phyloP scores from a whole-genome alignment of 225 moss, liverwort and hornwort species.

The Polytrichum formosum region DNA sequence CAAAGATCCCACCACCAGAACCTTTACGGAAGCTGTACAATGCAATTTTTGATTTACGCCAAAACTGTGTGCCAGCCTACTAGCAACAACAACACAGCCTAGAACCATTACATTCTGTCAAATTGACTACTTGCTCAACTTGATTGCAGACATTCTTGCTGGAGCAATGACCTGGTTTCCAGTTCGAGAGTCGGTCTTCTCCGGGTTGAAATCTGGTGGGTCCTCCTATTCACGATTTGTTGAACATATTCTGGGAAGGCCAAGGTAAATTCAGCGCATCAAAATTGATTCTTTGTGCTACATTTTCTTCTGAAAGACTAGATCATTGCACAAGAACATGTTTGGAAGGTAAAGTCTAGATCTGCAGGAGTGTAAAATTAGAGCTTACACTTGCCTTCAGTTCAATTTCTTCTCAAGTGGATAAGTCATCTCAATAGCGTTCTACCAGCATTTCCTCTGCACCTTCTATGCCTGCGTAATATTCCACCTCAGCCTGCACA shows the following conservation, averaged over 20 bases:
- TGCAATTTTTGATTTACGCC: slow-evolving; percentile 27
- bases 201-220: slow-evolving; percentile 14
- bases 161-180: slow-evolving; percentile 21
- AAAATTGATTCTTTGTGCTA: not conserved
- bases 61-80: slow-evolving; percentile 28
- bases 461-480: slow-evolving; percentile 31
- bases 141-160: slow-evolving; percentile 20
- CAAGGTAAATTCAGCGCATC: not conserved
- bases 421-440: slow-evolving; percentile 41
- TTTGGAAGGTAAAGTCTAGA: no score
- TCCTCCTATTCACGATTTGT: slow-evolving; percentile 2
- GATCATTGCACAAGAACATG: no score
- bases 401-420: not conserved
- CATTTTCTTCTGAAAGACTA: no score
- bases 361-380: no score
- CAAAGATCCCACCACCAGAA: slow-evolving; percentile 19
- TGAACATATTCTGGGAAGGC: not conserved
- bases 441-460: slow-evolving; percentile 56
- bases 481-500: slow-evolving; percentile 58
- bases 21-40: slow-evolving; percentile 5
- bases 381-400: not conserved
- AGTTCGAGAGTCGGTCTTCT: not conserved
- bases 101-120: slow-evolving; percentile 21
- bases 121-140: slow-evolving; percentile 39
- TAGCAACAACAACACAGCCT: slow-evolving; percentile 27